A percentile compares a stretch with the other conserved stretches of the same genome.
phyloP scores from a whole-genome alignment of 495 filamentous ascomycete species.

The Penicillium paxilli region DNA sequence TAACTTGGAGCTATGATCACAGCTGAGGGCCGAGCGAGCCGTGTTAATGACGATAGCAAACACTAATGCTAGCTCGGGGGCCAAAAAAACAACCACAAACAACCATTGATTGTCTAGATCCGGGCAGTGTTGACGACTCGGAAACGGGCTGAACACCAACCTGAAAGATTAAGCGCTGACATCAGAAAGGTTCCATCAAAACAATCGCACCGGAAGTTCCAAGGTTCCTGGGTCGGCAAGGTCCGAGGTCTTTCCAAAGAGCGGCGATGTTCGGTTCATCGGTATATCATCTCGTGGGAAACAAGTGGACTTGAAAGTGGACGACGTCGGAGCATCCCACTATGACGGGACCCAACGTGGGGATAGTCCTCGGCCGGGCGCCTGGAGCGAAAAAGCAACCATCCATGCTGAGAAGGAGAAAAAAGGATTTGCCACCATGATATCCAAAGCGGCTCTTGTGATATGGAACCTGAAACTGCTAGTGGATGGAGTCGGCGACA shows the following conservation, averaged over 20 bases:
- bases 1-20: not conserved
- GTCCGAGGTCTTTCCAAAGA: not conserved
- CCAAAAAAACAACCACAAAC: not conserved
- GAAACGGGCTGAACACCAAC: not conserved
- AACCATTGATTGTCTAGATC: not conserved
- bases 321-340: not conserved
- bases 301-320: no score
- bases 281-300: no score
- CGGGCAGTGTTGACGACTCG: not conserved
- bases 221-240: not conserved
- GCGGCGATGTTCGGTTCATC: not conserved
- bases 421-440: conserved; percentile 19
- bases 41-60: not conserved
- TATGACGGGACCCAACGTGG: not conserved
- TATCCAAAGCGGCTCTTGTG: conserved; percentile 20
- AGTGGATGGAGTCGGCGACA: conserved; percentile 16
- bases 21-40: not conserved
- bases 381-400: not conserved
- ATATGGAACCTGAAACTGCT: conserved; percentile 17
- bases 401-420: no score
- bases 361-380: not conserved
- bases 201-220: no score
- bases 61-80: not conserved
- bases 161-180: not conserved
- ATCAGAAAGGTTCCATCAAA: not conserved